phyloP scores from a whole-genome alignment of 345 rosid genomes.

The Iberis pinnata region DNA sequence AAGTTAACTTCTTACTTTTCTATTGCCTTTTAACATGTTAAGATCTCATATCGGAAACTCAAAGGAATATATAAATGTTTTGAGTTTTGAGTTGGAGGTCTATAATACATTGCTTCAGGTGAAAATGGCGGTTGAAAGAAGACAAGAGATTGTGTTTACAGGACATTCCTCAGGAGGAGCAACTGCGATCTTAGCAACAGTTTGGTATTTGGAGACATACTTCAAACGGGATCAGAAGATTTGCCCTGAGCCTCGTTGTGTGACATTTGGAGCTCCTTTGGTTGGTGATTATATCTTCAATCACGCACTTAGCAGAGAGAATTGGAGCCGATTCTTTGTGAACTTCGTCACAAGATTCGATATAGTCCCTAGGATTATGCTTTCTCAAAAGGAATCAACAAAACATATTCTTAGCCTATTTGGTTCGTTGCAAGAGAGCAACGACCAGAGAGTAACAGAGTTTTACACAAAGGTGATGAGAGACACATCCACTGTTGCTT shows the following conservation, averaged over 20 bases:
- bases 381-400: conserved; percentile 46
- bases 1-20: neutral
- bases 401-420: conserved; percentile 25
- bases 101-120: too few species aligned
- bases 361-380: conserved; percentile 58
- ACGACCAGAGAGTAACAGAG: neutral
- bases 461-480: conserved; percentile 48
- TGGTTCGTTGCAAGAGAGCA: conserved; percentile 11
- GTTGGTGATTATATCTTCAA: conserved; percentile 51
- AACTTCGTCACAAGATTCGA: conserved; percentile 63
- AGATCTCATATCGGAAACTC: too few species aligned
- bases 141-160: conserved; percentile 55
- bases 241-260: conserved; percentile 34
- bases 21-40: too few species aligned
- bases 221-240: neutral
- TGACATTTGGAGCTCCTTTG: conserved; percentile 87
- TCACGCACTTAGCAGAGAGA: conserved; percentile 64
- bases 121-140: conserved; percentile 23
- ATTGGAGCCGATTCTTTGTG: conserved; percentile 53
- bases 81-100: too few species aligned
- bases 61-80: too few species aligned
- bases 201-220: conserved; percentile 52
- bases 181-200: conserved; percentile 54
- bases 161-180: conserved; percentile 86
- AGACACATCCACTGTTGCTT: conserved; percentile 47